Conservation (phyloP, 2,329 filamentous ascomycete species). For the Sordariomycetes sp. region DNA sequence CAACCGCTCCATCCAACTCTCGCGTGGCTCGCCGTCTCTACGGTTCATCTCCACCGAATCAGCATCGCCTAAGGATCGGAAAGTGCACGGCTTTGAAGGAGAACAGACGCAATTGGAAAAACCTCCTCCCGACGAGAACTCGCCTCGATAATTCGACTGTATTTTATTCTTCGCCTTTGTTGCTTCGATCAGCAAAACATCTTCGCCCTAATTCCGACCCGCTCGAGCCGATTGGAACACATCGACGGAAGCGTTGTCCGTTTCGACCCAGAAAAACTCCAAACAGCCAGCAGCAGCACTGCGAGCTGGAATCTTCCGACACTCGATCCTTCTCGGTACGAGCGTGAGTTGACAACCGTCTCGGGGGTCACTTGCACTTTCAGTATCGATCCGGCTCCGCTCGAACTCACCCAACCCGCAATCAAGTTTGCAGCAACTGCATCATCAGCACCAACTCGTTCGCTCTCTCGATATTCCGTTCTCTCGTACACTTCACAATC, state of each 20-base stretch:
- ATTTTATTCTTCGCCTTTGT: conserved; percentile 3
- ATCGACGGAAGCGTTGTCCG: not conserved
- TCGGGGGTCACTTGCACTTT: not conserved
- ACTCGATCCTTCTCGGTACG: not conserved
- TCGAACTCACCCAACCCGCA: too few relatives aligned
- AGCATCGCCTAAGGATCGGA: not conserved
- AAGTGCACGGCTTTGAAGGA: not conserved
- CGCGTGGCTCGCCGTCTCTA: too few relatives aligned
- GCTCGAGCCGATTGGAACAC: not conserved
- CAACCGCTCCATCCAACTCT: not conserved
- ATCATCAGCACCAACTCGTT: not conserved
- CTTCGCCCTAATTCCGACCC: not conserved
- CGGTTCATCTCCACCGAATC: too few relatives aligned
- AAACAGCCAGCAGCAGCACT: too few relatives aligned
- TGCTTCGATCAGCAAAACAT: conserved; percentile 5
- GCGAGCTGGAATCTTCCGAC: not conserved
- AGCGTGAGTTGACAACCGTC: not conserved
- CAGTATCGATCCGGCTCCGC: not conserved
- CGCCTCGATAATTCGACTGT: conserved; percentile 5
- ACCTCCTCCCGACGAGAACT: not conserved
- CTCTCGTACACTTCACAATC: not conserved
- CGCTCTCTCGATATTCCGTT: not conserved
- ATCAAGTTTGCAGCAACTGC: too few relatives aligned
- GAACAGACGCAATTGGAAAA: not conserved
- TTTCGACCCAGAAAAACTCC: not conserved